Evolutionary conservation across 352 stramenopile species (phyloP).

Genomic region (Thalassiosira exigua): DNA sequence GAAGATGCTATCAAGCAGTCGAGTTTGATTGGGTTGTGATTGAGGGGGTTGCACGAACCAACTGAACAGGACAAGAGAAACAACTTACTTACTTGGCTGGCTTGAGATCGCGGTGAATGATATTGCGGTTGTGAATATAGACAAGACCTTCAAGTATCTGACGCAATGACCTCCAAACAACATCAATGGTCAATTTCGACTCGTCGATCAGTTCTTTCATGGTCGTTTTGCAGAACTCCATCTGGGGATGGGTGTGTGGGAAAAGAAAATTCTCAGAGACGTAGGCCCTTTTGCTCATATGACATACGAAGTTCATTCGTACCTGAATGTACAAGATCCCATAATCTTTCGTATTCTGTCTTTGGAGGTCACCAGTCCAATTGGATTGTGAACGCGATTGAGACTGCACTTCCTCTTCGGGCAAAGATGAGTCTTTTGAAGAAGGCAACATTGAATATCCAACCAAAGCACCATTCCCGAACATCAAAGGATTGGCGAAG

Average conservation of each 20-base stretch:
- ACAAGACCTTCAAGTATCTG: constrained; percentile 94
- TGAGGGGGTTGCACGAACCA: neutral
- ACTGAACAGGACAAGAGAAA: neutral
- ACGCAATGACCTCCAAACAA: constrained; percentile 91
- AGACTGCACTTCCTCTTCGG: neutral
- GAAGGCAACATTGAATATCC: neutral
- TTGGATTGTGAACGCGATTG: neutral
- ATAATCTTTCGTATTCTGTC: too few species aligned
- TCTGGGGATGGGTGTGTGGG: too few species aligned
- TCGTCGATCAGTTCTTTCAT: constrained; percentile 95
- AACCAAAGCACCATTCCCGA: constrained; percentile 7
- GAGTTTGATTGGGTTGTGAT: constrained; percentile 41
- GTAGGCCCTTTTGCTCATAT: too few species aligned
- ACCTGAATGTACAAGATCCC: constrained; percentile 82
- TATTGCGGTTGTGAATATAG: constrained; percentile 90
- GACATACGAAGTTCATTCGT: constrained; percentile 73
- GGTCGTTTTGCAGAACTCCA: constrained; percentile 96
- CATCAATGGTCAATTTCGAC: constrained; percentile 76
- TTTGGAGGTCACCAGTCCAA: neutral
- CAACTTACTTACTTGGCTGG: constrained; percentile 10
- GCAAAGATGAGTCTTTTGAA: too few species aligned
- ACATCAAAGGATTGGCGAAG: constrained; percentile 42
- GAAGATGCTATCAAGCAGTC: constrained; percentile 94
- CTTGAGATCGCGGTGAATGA: constrained; percentile 93
- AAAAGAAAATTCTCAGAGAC: too few species aligned